Evolutionary conservation across 495 filamentous ascomycete species (phyloP).

Genomic region (Beverwykella pulmonaria): DNA sequence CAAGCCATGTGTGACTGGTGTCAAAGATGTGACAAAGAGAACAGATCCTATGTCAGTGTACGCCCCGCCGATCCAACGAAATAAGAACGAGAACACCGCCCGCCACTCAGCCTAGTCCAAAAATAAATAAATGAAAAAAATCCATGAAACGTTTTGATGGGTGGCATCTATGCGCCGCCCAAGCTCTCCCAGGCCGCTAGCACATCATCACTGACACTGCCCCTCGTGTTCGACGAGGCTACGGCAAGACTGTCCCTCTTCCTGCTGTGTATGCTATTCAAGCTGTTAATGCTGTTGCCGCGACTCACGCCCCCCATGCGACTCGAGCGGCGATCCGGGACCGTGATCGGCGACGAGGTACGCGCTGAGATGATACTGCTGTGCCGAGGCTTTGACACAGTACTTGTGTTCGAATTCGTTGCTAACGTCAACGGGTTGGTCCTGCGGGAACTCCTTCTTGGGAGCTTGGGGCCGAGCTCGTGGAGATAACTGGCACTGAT

Average conservation of each 20-base stretch:
- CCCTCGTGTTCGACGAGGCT: conserved; percentile 30
- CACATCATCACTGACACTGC: conserved; percentile 49
- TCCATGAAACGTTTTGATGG: background rate
- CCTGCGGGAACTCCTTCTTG: conserved; percentile 16
- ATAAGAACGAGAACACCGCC: too few relatives aligned
- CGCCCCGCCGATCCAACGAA: too few relatives aligned
- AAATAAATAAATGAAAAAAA: background rate
- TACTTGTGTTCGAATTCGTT: background rate
- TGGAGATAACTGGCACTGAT: background rate
- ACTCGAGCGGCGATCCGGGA: background rate
- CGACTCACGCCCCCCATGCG: conserved; percentile 12
- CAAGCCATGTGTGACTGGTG: too few relatives aligned
- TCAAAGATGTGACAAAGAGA: too few relatives aligned
- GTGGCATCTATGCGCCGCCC: conserved; percentile 36
- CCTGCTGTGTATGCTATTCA: conserved; percentile 5
- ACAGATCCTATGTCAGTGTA: too few relatives aligned
- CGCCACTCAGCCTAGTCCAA: too few relatives aligned
- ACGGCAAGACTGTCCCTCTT: conserved; percentile 24
- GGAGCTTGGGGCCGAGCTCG: conserved; percentile 8
- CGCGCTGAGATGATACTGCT: conserved; percentile 6
- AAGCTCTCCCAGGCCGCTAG: conserved; percentile 48
- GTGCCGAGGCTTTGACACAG: background rate
- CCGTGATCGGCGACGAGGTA: background rate
- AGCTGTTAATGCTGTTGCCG: conserved; percentile 22
- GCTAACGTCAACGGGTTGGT: background rate